Percentiles rank a stretch among this genome's conserved stretches.
phyloP scores from a whole-genome alignment of 495 filamentous ascomycete genomes.

The Neurospora tetraspora region DNA sequence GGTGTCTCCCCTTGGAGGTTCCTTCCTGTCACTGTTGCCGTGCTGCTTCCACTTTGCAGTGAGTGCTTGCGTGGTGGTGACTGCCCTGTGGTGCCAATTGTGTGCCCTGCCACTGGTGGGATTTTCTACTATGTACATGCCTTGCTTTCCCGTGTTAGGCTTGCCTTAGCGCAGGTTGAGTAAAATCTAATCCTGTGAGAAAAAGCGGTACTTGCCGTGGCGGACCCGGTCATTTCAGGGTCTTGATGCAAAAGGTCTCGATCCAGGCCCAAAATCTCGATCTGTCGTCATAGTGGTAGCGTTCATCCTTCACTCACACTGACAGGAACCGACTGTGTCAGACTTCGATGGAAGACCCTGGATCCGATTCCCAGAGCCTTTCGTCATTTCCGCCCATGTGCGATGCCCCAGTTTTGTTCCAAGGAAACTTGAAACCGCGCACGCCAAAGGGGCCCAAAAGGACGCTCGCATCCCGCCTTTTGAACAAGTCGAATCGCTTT shows the following conservation, averaged over 20 bases:
- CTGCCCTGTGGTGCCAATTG: neutral
- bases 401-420: slow-evolving; percentile 4
- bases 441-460: neutral
- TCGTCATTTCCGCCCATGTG: slow-evolving; percentile 6
- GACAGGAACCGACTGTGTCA: neutral
- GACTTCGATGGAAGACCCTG: slow-evolving; percentile 10
- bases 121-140: too few relatives aligned
- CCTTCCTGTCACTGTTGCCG: too few relatives aligned
- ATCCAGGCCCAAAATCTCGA: slow-evolving; percentile 20
- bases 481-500: neutral
- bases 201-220: too few relatives aligned
- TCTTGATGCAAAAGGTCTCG: slow-evolving; percentile 7
- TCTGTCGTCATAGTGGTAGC: slow-evolving; percentile 13
- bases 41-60: too few relatives aligned
- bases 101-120: neutral
- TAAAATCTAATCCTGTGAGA: too few relatives aligned
- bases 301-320: slow-evolving; percentile 3
- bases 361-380: slow-evolving; percentile 1
- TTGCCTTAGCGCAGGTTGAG: too few relatives aligned
- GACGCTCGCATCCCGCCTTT: neutral
- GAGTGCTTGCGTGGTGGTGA: neutral
- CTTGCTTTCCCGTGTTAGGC: too few relatives aligned
- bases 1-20: neutral
- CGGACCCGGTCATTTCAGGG: neutral
- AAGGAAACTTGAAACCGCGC: slow-evolving; percentile 3